A percentile compares a stretch with the other conserved stretches of the same genome.
phyloP scores from a whole-genome alignment of 2,329 filamentous ascomycete species.

The Lanzia echinophila region DNA sequence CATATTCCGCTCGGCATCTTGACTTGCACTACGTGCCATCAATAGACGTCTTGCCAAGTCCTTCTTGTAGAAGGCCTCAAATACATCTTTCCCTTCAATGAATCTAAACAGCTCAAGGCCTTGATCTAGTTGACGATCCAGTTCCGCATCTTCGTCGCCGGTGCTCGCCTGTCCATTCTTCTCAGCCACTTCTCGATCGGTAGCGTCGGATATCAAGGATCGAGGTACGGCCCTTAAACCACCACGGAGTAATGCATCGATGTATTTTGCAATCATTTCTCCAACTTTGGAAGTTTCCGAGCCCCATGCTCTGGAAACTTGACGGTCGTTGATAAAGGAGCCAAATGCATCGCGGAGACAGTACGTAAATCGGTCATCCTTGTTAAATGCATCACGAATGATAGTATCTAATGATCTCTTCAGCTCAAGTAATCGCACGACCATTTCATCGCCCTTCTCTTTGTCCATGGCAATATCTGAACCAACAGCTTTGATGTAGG shows the following conservation, averaged over 20 bases:
- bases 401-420: slow-evolving; percentile 73
- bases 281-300: slow-evolving; percentile 89
- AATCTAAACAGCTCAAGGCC: slow-evolving; percentile 93
- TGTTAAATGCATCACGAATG: slow-evolving; percentile 68
- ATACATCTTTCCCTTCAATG: slow-evolving; percentile 93
- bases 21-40: slow-evolving; percentile 86
- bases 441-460: slow-evolving; percentile 75
- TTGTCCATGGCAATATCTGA: slow-evolving; percentile 73
- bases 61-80: slow-evolving; percentile 99
- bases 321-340: slow-evolving; percentile 83
- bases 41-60: slow-evolving; percentile 84
- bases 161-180: slow-evolving; percentile 59
- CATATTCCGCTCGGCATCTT: slow-evolving; percentile 95
- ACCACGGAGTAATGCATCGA: slow-evolving; percentile 81
- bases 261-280: slow-evolving; percentile 97
- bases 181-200: slow-evolving; percentile 51
- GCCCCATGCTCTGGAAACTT: slow-evolving; percentile 64
- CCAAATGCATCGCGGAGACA: slow-evolving; percentile 80
- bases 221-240: slow-evolving; percentile 78
- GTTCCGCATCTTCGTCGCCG: slow-evolving; percentile 83
- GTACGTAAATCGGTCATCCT: slow-evolving; percentile 70
- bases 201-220: slow-evolving; percentile 55
- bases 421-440: slow-evolving; percentile 72
- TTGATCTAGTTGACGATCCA: slow-evolving; percentile 87
- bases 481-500: slow-evolving; percentile 72